Percentiles rank a stretch among this genome's conserved stretches.
Conservation (phyloP, 371 early-diverging fungal genomes). For the Actinomortierella wolfii region DNA sequence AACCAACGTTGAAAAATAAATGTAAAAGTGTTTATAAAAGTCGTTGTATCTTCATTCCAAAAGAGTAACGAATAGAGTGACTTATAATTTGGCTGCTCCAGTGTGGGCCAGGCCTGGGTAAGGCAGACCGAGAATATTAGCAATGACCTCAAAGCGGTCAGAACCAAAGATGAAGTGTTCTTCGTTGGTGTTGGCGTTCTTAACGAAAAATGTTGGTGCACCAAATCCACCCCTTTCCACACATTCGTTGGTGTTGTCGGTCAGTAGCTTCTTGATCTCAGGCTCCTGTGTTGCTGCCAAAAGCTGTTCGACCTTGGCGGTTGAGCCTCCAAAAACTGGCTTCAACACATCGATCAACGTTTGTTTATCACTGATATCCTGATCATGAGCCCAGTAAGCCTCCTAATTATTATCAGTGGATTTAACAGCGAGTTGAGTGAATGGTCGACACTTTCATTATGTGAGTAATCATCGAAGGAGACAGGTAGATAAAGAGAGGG, state of each 20-base stretch:
- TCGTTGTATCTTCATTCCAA: background rate
- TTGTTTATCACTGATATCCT: conserved; percentile 28
- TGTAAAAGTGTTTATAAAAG: background rate
- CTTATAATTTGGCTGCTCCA: conserved; percentile 18
- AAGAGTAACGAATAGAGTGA: too few species aligned
- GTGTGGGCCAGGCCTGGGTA: conserved; percentile 25
- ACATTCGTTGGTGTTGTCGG: conserved; percentile 40
- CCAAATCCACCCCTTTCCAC: conserved; percentile 49
- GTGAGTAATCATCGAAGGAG: too few species aligned
- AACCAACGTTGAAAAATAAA: too few species aligned
- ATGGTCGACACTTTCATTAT: too few species aligned
- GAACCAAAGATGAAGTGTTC: conserved; percentile 52
- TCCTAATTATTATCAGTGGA: conserved; percentile 8
- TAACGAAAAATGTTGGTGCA: conserved; percentile 50
- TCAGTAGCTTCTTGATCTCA: conserved; percentile 26
- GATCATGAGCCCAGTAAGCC: conserved; percentile 23
- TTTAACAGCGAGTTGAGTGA: background rate
- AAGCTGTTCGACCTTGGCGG: conserved; percentile 14
- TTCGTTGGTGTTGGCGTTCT: conserved; percentile 25
- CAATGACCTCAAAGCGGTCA: conserved; percentile 52
- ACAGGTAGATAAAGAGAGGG: too few species aligned
- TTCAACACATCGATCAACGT: conserved; percentile 27
- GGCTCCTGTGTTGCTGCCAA: conserved; percentile 17
- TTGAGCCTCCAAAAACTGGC: conserved; percentile 33
- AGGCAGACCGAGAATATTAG: conserved; percentile 30